Percentiles rank a stretch among this genome's conserved stretches.
Conservation (phyloP, 164 flowering plant genomes). For the Dillenia suffruticosa region DNA sequence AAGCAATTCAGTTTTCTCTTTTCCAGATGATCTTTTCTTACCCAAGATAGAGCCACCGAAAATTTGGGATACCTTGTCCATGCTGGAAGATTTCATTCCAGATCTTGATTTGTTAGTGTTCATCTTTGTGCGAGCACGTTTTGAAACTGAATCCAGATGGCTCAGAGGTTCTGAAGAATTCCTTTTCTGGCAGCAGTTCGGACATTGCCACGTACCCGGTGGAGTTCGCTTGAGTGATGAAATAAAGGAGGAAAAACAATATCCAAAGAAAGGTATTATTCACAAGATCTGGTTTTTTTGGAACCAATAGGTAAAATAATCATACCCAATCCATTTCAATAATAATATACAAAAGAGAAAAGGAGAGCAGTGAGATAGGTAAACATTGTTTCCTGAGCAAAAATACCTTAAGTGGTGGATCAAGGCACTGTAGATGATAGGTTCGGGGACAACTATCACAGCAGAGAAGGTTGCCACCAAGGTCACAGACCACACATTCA, state of each 20-base stretch:
- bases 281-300: too few species aligned
- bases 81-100: constrained; percentile 32
- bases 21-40: constrained; percentile 52
- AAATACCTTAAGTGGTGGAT: constrained; percentile 93
- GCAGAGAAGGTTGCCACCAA: constrained; percentile 93
- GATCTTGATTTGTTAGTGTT: constrained; percentile 31
- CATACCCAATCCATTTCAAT: too few species aligned
- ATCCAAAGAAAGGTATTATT: not conserved
- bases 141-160: constrained; percentile 42
- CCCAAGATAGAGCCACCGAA: constrained; percentile 37
- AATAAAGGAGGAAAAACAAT: not conserved
- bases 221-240: constrained; percentile 64
- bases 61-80: constrained; percentile 35
- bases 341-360: constrained; percentile 1
- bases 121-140: constrained; percentile 58
- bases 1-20: constrained; percentile 37
- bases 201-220: constrained; percentile 88
- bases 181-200: constrained; percentile 48
- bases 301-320: too few species aligned
- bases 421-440: constrained; percentile 93
- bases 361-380: not conserved
- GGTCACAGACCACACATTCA: constrained; percentile 94
- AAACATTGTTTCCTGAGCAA: constrained; percentile 1
- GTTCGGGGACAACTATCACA: constrained; percentile 94
- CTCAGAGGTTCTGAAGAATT: constrained; percentile 37